Conservation (phyloP, 345 rosid genomes). For the Linum trigynum region DNA sequence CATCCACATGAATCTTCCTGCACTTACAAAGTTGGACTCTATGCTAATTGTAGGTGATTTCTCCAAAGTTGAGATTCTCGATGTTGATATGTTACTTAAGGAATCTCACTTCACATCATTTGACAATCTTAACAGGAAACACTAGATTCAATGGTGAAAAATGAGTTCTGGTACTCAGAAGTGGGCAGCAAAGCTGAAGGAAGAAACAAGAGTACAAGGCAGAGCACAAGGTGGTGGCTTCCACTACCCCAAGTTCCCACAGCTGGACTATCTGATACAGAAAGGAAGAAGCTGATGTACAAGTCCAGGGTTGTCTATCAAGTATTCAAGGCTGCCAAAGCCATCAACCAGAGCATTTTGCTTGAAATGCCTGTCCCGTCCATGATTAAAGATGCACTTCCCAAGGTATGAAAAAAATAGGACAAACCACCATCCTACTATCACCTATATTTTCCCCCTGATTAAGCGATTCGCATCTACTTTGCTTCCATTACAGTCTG, state of each 20-base stretch:
- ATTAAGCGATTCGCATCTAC: neutral
- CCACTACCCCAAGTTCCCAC: slow-evolving; percentile 82
- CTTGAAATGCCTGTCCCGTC: slow-evolving; percentile 81
- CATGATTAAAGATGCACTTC: slow-evolving; percentile 61
- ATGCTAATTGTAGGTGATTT: slow-evolving; percentile 70
- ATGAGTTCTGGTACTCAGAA: slow-evolving; percentile 88
- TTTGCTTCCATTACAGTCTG: slow-evolving; percentile 45
- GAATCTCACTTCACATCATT: neutral
- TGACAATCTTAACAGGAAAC: slow-evolving; percentile 47
- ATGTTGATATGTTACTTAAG: neutral
- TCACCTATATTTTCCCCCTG: neutral
- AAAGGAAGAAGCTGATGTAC: slow-evolving; percentile 48
- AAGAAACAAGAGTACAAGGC: slow-evolving; percentile 47
- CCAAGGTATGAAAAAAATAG: slow-evolving; percentile 40
- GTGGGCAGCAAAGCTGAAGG: slow-evolving; percentile 77
- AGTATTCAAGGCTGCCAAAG: slow-evolving; percentile 87
- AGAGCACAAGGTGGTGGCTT: slow-evolving; percentile 95
- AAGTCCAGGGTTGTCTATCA: slow-evolving; percentile 65
- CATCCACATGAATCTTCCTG: slow-evolving; percentile 91
- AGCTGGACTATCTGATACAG: slow-evolving; percentile 64
- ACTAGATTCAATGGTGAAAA: slow-evolving; percentile 73
- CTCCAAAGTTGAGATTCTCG: slow-evolving; percentile 11
- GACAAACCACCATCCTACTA: too few relatives aligned
- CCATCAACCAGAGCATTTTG: slow-evolving; percentile 68
- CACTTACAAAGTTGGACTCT: slow-evolving; percentile 82